Evolutionary conservation across 345 rosid species (phyloP).

Genomic region (Moricandia moricandioides): DNA sequence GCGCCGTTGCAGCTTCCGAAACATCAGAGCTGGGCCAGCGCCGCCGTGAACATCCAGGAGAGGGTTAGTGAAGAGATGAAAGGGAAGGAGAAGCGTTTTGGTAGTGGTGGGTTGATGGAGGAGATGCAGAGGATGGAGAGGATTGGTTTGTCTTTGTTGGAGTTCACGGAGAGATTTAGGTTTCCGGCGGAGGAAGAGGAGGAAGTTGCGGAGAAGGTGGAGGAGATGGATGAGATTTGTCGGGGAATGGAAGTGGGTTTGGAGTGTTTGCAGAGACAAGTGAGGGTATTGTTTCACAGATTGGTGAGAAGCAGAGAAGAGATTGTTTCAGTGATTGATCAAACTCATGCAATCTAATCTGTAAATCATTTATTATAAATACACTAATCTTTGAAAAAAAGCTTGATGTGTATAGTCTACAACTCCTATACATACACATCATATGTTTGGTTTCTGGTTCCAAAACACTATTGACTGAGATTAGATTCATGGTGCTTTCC

Average conservation of each 20-base stretch:
- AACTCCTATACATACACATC: conserved; percentile 17
- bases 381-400: background rate
- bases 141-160: conserved; percentile 53
- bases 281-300: conserved; percentile 84
- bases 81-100: conserved; percentile 76
- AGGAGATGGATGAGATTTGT: conserved; percentile 69
- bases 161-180: conserved; percentile 61
- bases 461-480: conserved; percentile 17
- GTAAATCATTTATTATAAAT: no score
- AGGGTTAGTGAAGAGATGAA: conserved; percentile 87
- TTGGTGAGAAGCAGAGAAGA: conserved; percentile 77
- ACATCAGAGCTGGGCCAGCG: conserved; percentile 71
- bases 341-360: background rate
- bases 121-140: conserved; percentile 85
- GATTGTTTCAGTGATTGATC: conserved; percentile 59
- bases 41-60: conserved; percentile 58
- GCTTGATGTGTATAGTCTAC: conserved; percentile 29
- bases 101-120: conserved; percentile 52
- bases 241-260: conserved; percentile 73
- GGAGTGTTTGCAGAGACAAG: conserved; percentile 73
- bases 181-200: conserved; percentile 66
- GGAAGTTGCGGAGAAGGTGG: conserved; percentile 46
- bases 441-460: conserved; percentile 18
- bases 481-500: conserved; percentile 22
- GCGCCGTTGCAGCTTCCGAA: conserved; percentile 63